These are phyloP conservation scores for Flaveria sonorensis DNA, from an alignment of 129 eudicot species.

Conservation along the genomic window DNA sequence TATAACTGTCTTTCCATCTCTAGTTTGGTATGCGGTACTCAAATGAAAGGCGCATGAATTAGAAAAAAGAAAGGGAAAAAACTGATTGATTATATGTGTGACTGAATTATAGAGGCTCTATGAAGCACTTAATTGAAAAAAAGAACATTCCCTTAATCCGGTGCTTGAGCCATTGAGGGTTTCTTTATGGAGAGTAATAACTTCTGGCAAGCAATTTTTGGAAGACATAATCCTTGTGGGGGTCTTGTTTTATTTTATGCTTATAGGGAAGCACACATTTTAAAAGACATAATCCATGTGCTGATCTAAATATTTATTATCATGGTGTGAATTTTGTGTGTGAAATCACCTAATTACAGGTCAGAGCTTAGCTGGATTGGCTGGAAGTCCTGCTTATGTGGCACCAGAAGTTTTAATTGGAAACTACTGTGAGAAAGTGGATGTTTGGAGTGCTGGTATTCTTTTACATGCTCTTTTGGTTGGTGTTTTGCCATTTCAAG, in stretches of 20 bases:
- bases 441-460: conserved; percentile 99
- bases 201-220: neutral
- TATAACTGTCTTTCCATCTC: neutral
- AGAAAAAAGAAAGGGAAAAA: neutral
- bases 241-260: too few relatives aligned
- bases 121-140: neutral
- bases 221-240: neutral
- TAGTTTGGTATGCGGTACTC: neutral
- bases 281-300: neutral
- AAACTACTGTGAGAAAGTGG: conserved; percentile 79
- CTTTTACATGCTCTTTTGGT: conserved; percentile 83
- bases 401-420: conserved; percentile 94
- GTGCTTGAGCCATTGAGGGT: neutral
- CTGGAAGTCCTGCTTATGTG: conserved; percentile 96
- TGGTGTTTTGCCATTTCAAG: conserved; percentile 92
- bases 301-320: neutral
- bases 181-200: neutral
- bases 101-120: neutral
- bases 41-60: neutral
- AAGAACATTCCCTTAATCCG: neutral
- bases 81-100: neutral
- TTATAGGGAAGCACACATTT: too few relatives aligned
- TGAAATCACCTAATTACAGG: conserved; percentile 46
- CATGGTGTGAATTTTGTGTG: neutral
- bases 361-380: conserved; percentile 87